Base-by-base conservation (phyloP, 2,329 filamentous ascomycete genomes). In the Colletotrichum noveboracense region DNA sequence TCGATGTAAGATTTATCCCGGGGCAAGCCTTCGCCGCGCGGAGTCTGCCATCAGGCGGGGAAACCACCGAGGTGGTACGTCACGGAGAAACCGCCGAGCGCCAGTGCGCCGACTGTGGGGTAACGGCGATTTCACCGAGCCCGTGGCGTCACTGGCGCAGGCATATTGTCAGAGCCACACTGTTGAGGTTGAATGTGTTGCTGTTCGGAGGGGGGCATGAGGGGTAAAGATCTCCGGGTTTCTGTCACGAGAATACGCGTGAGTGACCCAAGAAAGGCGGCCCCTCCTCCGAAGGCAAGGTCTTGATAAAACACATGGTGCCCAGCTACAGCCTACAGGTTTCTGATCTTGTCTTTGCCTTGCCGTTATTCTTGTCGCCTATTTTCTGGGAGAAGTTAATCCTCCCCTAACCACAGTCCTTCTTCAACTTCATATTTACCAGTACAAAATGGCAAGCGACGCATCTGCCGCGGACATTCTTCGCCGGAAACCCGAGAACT, bases 401-500 rank as follows among this genome's bases (percentile, higher is more conserved):
- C 38, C 38, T 43, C 10, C 43, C 9, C 43, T 21, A 12, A n/a
- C n/a, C n/a, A 21, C 18, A 48, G n/a, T 21, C 43, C n/a, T 48
- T 13, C 24, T 26, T 28, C 26, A 28, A 28, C 13, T 58, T 28
- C 24, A 10, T 28, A 2, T 21, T n/a, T 13, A 34, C 6, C n/a
- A 32, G 16, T 52, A 1, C 32, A 60, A n/a, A n/a, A 74, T 70
- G 66, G 26, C 32, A 7, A 48, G 5, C n/a, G 48, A 64, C 10
- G 65, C 71, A 38, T 64, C 24, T 14, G 58, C n/a, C 13, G 34
- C 58, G 24, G 71, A 74, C 16, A 26, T 70, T 60, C 48, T 74
- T n/a, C 43, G 43, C 24, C 67, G 71, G 61, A 82, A 77, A 61
- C 75, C 76, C 18, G 62, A 70, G 58, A 94, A 94, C 83, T 92